These are phyloP conservation scores for Paecilomyces niveus DNA, from an alignment of 2,329 filamentous ascomycete species.

Conservation along the genomic window DNA sequence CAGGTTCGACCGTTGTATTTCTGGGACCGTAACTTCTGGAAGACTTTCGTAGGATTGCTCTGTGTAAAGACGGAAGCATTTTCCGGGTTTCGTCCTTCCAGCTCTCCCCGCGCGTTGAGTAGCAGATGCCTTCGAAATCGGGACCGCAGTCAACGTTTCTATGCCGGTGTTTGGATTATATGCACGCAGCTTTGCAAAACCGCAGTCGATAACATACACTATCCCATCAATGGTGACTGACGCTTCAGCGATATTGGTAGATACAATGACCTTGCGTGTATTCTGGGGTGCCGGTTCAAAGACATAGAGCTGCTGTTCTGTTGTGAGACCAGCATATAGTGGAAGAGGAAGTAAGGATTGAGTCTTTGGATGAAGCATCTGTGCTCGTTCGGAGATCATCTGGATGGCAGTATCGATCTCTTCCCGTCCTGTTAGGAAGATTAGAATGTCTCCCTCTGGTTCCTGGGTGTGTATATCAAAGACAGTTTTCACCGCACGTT, in stretches of 20 bases:
- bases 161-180: slow-evolving; percentile 82
- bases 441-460: slow-evolving; percentile 73
- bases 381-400: slow-evolving; percentile 65
- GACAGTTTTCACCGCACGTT: slow-evolving; percentile 72
- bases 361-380: slow-evolving; percentile 53
- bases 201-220: slow-evolving; percentile 81
- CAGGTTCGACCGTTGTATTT: slow-evolving; percentile 87
- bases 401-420: slow-evolving; percentile 84
- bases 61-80: slow-evolving; percentile 90
- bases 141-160: slow-evolving; percentile 73
- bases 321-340: slow-evolving; percentile 80
- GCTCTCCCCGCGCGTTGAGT: slow-evolving; percentile 84
- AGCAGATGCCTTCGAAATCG: slow-evolving; percentile 87
- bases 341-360: slow-evolving; percentile 64
- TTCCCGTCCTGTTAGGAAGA: slow-evolving; percentile 88
- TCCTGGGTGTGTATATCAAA: slow-evolving; percentile 83
- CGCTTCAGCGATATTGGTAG: slow-evolving; percentile 94
- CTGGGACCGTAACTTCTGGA: slow-evolving; percentile 68
- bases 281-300: slow-evolving; percentile 78
- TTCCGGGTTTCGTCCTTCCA: slow-evolving; percentile 80
- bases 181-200: slow-evolving; percentile 82
- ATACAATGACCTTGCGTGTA: slow-evolving; percentile 83
- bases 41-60: slow-evolving; percentile 63
- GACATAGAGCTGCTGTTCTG: slow-evolving; percentile 90
- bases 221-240: slow-evolving; percentile 92